Evolutionary conservation across 805 yeast species (phyloP).

Genomic region (Candida ponderosae): DNA sequence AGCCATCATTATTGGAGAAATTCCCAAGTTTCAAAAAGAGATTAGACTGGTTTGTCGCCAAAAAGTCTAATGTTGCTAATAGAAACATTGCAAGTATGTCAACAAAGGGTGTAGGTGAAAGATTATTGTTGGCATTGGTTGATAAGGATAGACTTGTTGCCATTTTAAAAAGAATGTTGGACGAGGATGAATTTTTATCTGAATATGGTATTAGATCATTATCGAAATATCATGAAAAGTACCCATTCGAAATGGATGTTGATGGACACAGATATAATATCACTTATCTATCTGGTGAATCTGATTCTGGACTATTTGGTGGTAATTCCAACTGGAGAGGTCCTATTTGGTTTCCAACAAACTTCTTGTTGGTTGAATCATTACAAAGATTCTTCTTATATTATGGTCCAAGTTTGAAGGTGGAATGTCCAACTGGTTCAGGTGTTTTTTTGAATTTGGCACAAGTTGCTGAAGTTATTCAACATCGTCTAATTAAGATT

Average conservation of each 20-base stretch:
- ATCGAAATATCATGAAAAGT: constrained; percentile 75
- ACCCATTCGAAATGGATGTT: constrained; percentile 82
- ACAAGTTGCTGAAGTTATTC: constrained; percentile 84
- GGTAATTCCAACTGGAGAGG: constrained; percentile 98
- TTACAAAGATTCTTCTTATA: constrained; percentile 80
- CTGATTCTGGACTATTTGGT: constrained; percentile 90
- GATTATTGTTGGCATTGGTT: constrained; percentile 73
- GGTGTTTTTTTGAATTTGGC: constrained; percentile 73
- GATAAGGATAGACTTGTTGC: constrained; percentile 70
- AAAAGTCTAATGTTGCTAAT: constrained; percentile 59
- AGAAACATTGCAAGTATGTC: constrained; percentile 84
- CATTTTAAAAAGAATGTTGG: constrained; percentile 73
- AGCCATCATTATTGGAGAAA: constrained; percentile 68
- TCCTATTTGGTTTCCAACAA: constrained; percentile 95
- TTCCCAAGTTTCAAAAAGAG: constrained; percentile 81
- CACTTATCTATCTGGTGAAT: constrained; percentile 77
- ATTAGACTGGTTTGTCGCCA: constrained; percentile 74
- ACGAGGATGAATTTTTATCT: constrained; percentile 79
- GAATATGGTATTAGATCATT: constrained; percentile 82
- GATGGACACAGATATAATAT: constrained; percentile 66
- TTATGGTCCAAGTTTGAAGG: constrained; percentile 78
- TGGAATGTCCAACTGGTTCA: constrained; percentile 83
- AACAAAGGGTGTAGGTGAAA: constrained; percentile 68
- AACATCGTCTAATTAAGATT: constrained; percentile 73
- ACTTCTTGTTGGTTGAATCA: constrained; percentile 78